Evolutionary conservation across 768 basidiomycete genomes (phyloP), one percentile per base, ranked within the genome.

Genomic region (Pluteus cervinus): DNA sequence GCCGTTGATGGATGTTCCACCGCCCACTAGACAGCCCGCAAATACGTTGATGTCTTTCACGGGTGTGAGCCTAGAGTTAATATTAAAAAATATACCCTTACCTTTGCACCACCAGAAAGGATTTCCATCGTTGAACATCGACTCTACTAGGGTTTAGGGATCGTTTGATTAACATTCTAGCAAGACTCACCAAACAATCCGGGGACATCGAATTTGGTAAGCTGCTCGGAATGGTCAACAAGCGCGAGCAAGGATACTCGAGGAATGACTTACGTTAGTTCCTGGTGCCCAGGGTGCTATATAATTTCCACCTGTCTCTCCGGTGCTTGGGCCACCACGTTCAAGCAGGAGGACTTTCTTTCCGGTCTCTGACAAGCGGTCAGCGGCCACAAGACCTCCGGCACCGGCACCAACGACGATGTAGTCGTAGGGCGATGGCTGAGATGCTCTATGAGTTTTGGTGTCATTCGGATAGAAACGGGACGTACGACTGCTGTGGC

Each of bases 61-160:
- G 22, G 4, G 11, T 14, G n/a, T 4, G 9, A n/a, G 18, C 29
- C 24, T 14, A 18, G 5, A 8, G n/a, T n/a, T n/a, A n/a, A n/a
- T n/a, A n/a, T n/a, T 20, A 21, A 24, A 8, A n/a, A 25, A 24
- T n/a, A 4, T 22, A 12, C 6, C 24, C 49, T 18, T 37, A 69
- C 73, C 75, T 55, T 75, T 77, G 58, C 78, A 81, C 75, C 75
- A 81, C 70, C 72, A 81, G 57, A 65, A 80, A 2, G 65, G 60
- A 45, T 76, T 67, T 26, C 60, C 50, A 38, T 77, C 75, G 11
- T 68, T 63, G 58, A 81, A 81, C 73, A 79, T 73, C 28, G 74
- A 71, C 57, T 81, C 76, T 68, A 28, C 14, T 28, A 9, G 9
- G n/a, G n/a, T 28, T 14, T 28, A 14, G 9, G 9, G 26, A 28